Evolutionary conservation across 2,329 filamentous ascomycete genomes (phyloP).

Genomic region (Cryoendolithus antarcticus): DNA sequence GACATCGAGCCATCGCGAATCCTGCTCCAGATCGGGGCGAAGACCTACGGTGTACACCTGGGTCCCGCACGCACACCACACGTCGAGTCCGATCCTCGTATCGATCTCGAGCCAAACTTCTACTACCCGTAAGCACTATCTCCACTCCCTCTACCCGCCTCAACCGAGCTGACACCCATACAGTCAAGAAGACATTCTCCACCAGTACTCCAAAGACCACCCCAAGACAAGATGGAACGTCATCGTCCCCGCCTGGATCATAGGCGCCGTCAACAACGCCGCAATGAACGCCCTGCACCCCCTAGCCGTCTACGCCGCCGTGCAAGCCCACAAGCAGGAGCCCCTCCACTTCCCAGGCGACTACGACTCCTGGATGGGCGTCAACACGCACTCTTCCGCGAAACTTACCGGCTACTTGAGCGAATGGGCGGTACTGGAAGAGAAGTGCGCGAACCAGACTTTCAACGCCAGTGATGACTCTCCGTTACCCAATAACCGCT

Average conservation of each 20-base stretch:
- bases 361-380: conserved; percentile 31
- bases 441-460: conserved; percentile 29
- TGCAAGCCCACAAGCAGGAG: conserved; percentile 31
- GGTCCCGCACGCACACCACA: conserved; percentile 32
- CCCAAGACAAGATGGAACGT: conserved; percentile 31
- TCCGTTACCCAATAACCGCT: conserved; percentile 34
- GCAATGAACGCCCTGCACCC: conserved; percentile 39
- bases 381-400: conserved; percentile 32
- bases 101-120: conserved; percentile 38
- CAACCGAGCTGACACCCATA: neutral
- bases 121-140: conserved; percentile 29
- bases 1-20: conserved; percentile 34
- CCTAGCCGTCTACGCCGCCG: conserved; percentile 38
- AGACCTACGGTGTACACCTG: conserved; percentile 39
- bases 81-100: conserved; percentile 34
- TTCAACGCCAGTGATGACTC: conserved; percentile 39
- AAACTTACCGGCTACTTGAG: conserved; percentile 37
- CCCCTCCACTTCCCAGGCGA: conserved; percentile 35
- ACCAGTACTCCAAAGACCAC: conserved; percentile 29
- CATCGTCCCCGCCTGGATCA: conserved; percentile 36
- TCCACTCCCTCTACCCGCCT: too few relatives aligned
- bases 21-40: conserved; percentile 40
- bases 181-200: conserved; percentile 39
- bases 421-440: conserved; percentile 38
- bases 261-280: conserved; percentile 37